Base-by-base conservation (phyloP, 257 asterid species). In the Penstemon davidsonii region DNA sequence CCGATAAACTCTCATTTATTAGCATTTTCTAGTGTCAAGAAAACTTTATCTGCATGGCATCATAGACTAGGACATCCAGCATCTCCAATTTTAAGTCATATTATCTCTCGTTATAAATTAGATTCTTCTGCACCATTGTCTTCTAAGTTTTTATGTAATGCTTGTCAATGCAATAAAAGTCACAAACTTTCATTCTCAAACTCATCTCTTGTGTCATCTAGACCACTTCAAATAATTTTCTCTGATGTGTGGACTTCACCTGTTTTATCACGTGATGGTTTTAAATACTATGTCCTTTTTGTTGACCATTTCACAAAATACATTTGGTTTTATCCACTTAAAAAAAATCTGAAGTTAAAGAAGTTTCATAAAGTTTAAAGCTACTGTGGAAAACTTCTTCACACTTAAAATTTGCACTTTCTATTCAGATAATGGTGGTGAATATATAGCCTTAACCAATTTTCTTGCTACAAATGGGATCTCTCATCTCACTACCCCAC, bases 381-480 rank as follows among this genome's bases (percentile, higher is more conserved):
- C 18, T 3, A 3, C 55, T 4, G 63, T 67, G 4, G 64, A 67
- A 67, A 67, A 55, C 0, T 40, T 11, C 54, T 67, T 67, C 8
- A 3, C 3, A 13, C 8, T 2, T 1, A 9, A 8, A 8, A 53
- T 66, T 3, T 4, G 6, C 2, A 50, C 33, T 1, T 2, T 66
- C 0, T 66, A 33, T 12, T 8, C 53, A 3, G 71, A 66, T 10
- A 66, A 69, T n/a, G 74, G 67, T 0, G 60, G 67, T 0, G 74
- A 59, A 19, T 69, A 33, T 11, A 12, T n/a, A 0, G 12, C 13
- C 0, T 13, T 69, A 7, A 3, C 7, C 10, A 0, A 47, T 0
- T 44, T 18, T 7, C 8, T 59, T 0, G 11, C 36, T 3, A 5
- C 51, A 5, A 19, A 59, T 3, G 55, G 37, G 0, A 60, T 70